Percentiles rank a stretch among this genome's conserved stretches.
Conservation (phyloP, 2,329 filamentous ascomycete genomes). For the Beauveria varroae region DNA sequence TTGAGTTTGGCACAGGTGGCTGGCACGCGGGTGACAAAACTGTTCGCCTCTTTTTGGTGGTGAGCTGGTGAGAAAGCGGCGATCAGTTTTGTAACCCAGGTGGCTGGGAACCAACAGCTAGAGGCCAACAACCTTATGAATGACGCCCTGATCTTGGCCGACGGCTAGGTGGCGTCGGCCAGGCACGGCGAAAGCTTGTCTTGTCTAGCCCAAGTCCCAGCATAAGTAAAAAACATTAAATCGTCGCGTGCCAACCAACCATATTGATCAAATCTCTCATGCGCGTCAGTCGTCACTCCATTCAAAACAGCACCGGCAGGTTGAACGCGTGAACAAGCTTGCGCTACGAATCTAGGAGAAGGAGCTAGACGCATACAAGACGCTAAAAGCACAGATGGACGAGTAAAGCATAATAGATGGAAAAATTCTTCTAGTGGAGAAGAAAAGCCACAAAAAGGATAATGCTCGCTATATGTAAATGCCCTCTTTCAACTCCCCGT, state of each 20-base stretch:
- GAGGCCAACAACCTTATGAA: background rate
- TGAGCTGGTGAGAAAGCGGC: too few species aligned
- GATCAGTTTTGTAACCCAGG: background rate
- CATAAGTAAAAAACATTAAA: background rate
- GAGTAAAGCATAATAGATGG: background rate
- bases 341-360: background rate
- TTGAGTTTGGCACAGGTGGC: background rate
- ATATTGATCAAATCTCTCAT: background rate
- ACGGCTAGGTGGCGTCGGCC: background rate
- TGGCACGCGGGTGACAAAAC: background rate
- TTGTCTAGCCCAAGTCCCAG: background rate
- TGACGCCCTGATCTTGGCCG: background rate
- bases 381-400: background rate
- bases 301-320: background rate
- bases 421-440: constrained; percentile 13
- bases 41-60: too few species aligned
- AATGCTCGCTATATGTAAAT: constrained; percentile 29
- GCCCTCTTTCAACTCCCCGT: constrained; percentile 14
- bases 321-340: background rate
- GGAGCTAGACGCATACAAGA: background rate
- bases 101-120: background rate
- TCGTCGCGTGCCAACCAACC: background rate
- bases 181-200: background rate
- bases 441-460: constrained; percentile 22
- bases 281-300: background rate